A percentile compares a stretch with the other conserved stretches of the same genome.
Conservation (phyloP, 2,329 filamentous ascomycete genomes). For the Talaromyces sp. region DNA sequence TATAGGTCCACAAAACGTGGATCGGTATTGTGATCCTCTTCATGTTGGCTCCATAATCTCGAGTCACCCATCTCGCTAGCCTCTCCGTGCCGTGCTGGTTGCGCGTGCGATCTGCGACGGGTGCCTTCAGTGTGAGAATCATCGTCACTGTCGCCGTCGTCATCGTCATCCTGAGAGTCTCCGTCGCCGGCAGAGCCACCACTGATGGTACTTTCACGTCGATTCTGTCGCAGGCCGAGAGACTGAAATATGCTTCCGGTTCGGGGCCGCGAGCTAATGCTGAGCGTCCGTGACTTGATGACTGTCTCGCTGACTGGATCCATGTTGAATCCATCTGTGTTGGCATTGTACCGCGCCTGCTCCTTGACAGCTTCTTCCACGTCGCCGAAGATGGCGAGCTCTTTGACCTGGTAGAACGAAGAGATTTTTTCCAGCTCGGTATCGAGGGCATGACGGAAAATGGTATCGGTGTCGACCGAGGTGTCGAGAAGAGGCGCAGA, state of each 20-base stretch:
- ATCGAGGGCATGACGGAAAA: constrained; percentile 78
- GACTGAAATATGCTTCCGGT: constrained; percentile 50
- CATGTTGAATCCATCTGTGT: constrained; percentile 43
- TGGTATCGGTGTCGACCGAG: constrained; percentile 65
- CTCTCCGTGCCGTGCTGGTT: constrained; percentile 16
- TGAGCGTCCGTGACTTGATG: constrained; percentile 36
- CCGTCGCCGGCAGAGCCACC: constrained; percentile 50
- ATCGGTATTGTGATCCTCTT: constrained; percentile 69
- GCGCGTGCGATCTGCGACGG: constrained; percentile 26
- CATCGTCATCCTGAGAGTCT: constrained; percentile 37
- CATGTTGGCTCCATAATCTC: constrained; percentile 42
- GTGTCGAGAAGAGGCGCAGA: constrained; percentile 72
- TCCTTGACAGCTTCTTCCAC: constrained; percentile 72
- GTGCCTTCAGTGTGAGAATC: constrained; percentile 44
- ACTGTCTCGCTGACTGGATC: constrained; percentile 38
- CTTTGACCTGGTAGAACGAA: constrained; percentile 85
- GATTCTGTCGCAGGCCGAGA: constrained; percentile 41
- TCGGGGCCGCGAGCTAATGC: constrained; percentile 37
- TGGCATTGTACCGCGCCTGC: constrained; percentile 62
- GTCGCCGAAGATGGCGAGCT: constrained; percentile 79
- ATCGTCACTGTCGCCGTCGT: constrained; percentile 54
- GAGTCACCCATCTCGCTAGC: constrained; percentile 32
- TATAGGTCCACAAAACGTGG: constrained; percentile 63
- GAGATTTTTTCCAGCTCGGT: constrained; percentile 90
- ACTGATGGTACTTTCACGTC: constrained; percentile 42